Evolutionary conservation across 2,329 filamentous ascomycete species (phyloP).

Genomic region (Grosmannia huntii): DNA sequence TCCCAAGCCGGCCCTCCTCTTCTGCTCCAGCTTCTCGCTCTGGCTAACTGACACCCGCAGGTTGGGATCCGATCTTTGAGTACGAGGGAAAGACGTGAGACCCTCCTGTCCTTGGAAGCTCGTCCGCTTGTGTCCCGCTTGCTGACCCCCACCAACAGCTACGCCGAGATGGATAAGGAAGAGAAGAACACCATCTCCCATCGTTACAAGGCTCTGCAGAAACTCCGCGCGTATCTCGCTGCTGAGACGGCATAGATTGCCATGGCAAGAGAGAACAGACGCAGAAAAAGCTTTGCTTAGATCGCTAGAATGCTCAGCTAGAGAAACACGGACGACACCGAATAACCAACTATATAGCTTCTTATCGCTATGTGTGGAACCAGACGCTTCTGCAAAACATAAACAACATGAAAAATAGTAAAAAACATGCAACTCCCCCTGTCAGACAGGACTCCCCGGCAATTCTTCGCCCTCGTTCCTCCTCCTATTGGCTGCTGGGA

Average conservation of each 20-base stretch:
- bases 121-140: background rate
- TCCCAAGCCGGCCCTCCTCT: conserved; percentile 7
- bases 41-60: conserved; percentile 28
- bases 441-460: background rate
- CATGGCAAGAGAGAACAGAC: background rate
- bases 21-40: no score
- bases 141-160: conserved; percentile 28
- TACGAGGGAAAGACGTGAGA: conserved; percentile 71
- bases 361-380: background rate
- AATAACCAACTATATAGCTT: background rate
- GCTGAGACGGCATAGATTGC: conserved; percentile 17
- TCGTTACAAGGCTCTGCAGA: conserved; percentile 72
- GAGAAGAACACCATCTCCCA: conserved; percentile 92
- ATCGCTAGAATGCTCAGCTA: background rate
- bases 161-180: conserved; percentile 86
- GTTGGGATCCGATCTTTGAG: conserved; percentile 96
- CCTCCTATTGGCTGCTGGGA: background rate
- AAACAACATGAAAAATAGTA: background rate
- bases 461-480: background rate
- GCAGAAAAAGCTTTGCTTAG: background rate
- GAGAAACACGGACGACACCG: background rate
- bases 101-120: background rate
- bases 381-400: background rate
- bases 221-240: conserved; percentile 72
- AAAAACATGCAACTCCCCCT: background rate